Conservation (phyloP, 2,329 filamentous ascomycete genomes). For the Aspergillus pseudoterreus region DNA sequence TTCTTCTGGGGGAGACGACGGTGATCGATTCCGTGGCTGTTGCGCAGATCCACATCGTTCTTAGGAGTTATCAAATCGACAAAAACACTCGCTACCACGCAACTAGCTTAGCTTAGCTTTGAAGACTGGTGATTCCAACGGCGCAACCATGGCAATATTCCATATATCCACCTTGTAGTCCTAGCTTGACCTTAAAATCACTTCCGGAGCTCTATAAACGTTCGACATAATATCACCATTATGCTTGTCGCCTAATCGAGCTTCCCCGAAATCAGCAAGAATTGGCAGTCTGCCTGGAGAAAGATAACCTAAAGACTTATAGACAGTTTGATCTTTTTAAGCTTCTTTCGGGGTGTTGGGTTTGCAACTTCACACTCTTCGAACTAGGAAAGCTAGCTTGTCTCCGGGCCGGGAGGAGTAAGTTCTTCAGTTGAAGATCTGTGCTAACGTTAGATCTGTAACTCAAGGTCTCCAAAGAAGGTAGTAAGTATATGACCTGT, state of each 20-base stretch:
- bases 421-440: slow-evolving; percentile 10
- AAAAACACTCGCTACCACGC: too few species aligned
- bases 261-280: slow-evolving; percentile 47
- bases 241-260: slow-evolving; percentile 33
- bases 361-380: slow-evolving; percentile 32
- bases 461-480: too few species aligned
- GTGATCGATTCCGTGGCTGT: too few species aligned
- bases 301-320: slow-evolving; percentile 20
- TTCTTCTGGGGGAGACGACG: too few species aligned
- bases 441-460: neutral
- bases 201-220: slow-evolving; percentile 26
- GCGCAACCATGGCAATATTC: slow-evolving; percentile 44
- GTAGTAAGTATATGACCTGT: slow-evolving; percentile 4
- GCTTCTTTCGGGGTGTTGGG: slow-evolving; percentile 37
- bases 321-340: slow-evolving; percentile 36
- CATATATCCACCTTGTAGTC: slow-evolving; percentile 45
- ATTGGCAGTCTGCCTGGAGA: slow-evolving; percentile 27
- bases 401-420: slow-evolving; percentile 7
- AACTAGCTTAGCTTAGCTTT: too few species aligned
- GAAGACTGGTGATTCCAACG: slow-evolving; percentile 30
- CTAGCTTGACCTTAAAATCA: slow-evolving; percentile 42
- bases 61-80: too few species aligned
- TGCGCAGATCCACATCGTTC: too few species aligned
- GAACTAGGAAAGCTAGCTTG: slow-evolving; percentile 23
- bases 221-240: slow-evolving; percentile 14